Evolutionary conservation across 2,329 filamentous ascomycete species (phyloP).

Genomic region (Triangularia verruculosa): DNA sequence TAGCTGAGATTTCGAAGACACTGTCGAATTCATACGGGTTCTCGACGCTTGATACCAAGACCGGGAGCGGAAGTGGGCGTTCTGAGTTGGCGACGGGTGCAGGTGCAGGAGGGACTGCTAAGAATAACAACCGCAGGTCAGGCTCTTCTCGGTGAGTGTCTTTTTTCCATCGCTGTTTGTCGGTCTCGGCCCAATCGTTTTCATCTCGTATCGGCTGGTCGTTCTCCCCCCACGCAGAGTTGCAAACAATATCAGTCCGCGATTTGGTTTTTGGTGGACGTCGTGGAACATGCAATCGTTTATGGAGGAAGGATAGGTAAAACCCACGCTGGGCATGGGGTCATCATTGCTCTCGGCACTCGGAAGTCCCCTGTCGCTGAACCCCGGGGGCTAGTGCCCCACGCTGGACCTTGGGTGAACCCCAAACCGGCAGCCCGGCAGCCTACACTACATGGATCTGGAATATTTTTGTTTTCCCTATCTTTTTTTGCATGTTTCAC

Average conservation of each 20-base stretch:
- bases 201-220: background rate
- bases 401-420: background rate
- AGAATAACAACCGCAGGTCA: conserved; percentile 26
- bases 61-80: background rate
- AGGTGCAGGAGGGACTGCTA: background rate
- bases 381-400: conserved; percentile 7
- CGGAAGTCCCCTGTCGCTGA: conserved; percentile 3
- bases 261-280: conserved; percentile 8
- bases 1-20: background rate
- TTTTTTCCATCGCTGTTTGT: conserved; percentile 8
- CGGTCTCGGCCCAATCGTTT: conserved; percentile 9
- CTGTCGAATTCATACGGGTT: background rate
- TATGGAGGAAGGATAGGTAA: background rate
- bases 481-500: background rate
- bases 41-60: background rate
- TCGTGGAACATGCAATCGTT: conserved; percentile 8
- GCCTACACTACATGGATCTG: background rate
- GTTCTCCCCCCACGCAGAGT: background rate
- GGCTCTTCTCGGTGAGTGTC: conserved; percentile 28
- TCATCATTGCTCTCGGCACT: conserved; percentile 10
- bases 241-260: background rate
- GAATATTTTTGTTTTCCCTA: background rate
- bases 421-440: background rate
- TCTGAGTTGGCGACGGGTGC: background rate
- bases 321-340: conserved; percentile 6